Conservation (phyloP, 164 flowering plant species). For the Sextonia rubra region DNA sequence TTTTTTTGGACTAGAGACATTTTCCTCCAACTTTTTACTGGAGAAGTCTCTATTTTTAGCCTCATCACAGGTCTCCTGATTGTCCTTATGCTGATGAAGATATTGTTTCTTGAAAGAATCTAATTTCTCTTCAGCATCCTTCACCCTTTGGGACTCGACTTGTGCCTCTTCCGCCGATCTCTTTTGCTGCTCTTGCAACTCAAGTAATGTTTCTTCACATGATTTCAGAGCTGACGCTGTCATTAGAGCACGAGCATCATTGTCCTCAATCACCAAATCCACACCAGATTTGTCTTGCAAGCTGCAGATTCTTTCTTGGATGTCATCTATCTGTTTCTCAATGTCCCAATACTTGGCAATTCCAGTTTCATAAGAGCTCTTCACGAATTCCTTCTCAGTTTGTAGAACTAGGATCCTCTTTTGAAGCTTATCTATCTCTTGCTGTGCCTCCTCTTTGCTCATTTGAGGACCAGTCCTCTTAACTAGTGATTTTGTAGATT, state of each 20-base stretch:
- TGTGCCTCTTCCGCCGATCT: slow-evolving; percentile 38
- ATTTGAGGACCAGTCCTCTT: slow-evolving; percentile 12
- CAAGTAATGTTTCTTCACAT: slow-evolving; percentile 46
- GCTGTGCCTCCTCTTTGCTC: slow-evolving; percentile 26
- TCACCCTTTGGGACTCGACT: slow-evolving; percentile 39
- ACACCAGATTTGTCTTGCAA: slow-evolving; percentile 71
- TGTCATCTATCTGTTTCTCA: slow-evolving; percentile 52
- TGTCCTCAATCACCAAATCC: slow-evolving; percentile 51
- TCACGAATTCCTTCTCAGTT: slow-evolving; percentile 79
- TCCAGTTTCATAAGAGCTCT: slow-evolving; percentile 50
- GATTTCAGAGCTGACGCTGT: slow-evolving; percentile 59
- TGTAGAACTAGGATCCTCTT: slow-evolving; percentile 63
- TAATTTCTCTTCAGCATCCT: slow-evolving; percentile 43
- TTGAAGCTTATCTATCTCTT: slow-evolving; percentile 55
- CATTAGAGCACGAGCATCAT: slow-evolving; percentile 73
- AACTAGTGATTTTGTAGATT: slow-evolving; percentile 23
- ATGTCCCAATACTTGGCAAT: slow-evolving; percentile 58
- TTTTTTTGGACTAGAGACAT: slow-evolving; percentile 11
- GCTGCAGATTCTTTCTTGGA: slow-evolving; percentile 44
- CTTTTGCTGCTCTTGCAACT: slow-evolving; percentile 53
- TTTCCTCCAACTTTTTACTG: slow-evolving; percentile 7
- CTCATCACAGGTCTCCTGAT: background rate
- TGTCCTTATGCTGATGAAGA: slow-evolving; percentile 8
- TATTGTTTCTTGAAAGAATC: slow-evolving; percentile 27
- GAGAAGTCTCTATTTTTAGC: background rate